Evolutionary conservation across 176 grass and related monocot species (phyloP).

Genomic region (Cenchrus fungigraminus): DNA sequence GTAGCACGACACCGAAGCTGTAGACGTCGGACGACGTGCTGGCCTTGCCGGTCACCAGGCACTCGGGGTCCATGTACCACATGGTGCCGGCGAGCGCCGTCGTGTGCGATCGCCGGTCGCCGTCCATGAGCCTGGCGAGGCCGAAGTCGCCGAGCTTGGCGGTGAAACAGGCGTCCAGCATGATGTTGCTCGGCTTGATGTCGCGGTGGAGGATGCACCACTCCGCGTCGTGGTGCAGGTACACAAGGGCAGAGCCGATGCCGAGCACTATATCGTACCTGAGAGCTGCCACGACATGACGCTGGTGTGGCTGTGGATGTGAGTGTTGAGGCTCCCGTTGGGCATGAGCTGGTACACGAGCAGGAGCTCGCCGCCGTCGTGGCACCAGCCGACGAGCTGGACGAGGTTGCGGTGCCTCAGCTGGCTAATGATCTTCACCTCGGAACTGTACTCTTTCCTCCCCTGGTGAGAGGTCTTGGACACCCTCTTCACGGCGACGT

Average conservation of each 20-base stretch:
- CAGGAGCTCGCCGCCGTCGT: constrained; percentile 27
- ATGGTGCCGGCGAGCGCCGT: constrained; percentile 15
- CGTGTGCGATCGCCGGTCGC: neutral
- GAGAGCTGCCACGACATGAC: neutral
- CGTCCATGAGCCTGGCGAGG: neutral
- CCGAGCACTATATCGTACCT: neutral
- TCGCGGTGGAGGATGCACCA: neutral
- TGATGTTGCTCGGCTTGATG: neutral
- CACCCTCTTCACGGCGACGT: constrained; percentile 1
- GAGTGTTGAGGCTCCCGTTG: constrained; percentile 48
- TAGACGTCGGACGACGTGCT: neutral
- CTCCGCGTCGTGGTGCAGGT: neutral
- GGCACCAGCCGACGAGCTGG: constrained; percentile 59
- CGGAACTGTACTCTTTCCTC: constrained; percentile 48
- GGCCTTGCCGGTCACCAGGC: neutral
- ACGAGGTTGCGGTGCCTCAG: constrained; percentile 54
- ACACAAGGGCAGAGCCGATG: neutral
- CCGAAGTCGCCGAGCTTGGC: neutral
- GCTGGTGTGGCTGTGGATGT: neutral
- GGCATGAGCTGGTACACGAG: constrained; percentile 53
- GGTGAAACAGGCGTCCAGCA: constrained; percentile 7
- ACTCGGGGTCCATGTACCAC: constrained; percentile 30
- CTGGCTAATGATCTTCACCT: constrained; percentile 57
- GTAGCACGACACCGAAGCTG: constrained; percentile 14
- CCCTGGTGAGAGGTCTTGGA: constrained; percentile 33